Conservation (phyloP, 345 rosid genomes). For the Microthlaspi erraticum region DNA sequence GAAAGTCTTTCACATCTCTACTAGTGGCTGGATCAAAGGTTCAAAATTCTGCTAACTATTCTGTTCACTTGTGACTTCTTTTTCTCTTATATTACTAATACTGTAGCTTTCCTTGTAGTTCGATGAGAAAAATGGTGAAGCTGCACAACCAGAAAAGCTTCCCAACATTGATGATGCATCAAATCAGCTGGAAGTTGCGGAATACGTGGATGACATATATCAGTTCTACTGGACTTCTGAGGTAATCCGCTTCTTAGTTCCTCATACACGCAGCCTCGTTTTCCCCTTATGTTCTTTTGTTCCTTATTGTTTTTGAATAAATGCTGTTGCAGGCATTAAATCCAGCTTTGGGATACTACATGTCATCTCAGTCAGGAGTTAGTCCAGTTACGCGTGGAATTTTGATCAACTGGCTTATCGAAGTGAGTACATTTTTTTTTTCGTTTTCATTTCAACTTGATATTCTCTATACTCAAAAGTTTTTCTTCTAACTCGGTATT, state of each 20-base stretch:
- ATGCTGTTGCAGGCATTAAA: slow-evolving; percentile 60
- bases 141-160: slow-evolving; percentile 50
- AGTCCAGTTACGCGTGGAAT: slow-evolving; percentile 82
- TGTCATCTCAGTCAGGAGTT: slow-evolving; percentile 65
- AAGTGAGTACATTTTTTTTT: slow-evolving; percentile 55
- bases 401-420: slow-evolving; percentile 94
- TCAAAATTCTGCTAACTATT: slow-evolving; percentile 10
- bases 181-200: slow-evolving; percentile 93
- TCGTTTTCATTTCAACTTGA: slow-evolving; percentile 20
- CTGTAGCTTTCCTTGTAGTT: slow-evolving; percentile 55
- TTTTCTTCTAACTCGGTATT: slow-evolving; percentile 34
- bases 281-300: slow-evolving; percentile 20
- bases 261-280: neutral
- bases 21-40: slow-evolving; percentile 86
- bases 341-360: slow-evolving; percentile 59
- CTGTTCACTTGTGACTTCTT: slow-evolving; percentile 21
- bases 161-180: slow-evolving; percentile 75
- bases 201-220: slow-evolving; percentile 92
- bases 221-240: slow-evolving; percentile 87
- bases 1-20: slow-evolving; percentile 86
- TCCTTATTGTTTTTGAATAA: neutral
- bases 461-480: neutral
- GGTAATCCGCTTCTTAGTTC: slow-evolving; percentile 51
- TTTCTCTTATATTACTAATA: slow-evolving; percentile 22
- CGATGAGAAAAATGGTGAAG: slow-evolving; percentile 55